Percentiles rank a stretch among this genome's conserved stretches.
Conservation (phyloP, 768 basidiomycete species). For the Lentinula detonsa region DNA sequence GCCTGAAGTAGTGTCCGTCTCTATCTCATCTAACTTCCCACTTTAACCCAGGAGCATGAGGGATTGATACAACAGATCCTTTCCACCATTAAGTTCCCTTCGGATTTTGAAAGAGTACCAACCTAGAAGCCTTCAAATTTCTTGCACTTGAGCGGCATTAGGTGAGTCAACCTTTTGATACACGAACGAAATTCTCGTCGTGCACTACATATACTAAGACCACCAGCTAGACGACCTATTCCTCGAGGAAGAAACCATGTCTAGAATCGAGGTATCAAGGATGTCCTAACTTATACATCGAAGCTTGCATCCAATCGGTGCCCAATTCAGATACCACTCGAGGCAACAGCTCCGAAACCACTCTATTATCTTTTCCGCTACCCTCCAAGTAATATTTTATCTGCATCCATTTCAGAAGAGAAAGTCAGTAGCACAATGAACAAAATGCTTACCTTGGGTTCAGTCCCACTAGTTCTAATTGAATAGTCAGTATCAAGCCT, state of each 20-base stretch:
- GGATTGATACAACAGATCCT: too few relatives aligned
- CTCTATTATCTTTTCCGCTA: conserved; percentile 42
- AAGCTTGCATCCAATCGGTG: conserved; percentile 63
- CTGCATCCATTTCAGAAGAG: conserved; percentile 20
- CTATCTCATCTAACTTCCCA: too few relatives aligned
- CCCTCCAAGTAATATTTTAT: conserved; percentile 92
- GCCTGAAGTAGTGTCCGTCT: too few relatives aligned
- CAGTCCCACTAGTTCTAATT: conserved; percentile 79
- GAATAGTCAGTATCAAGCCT: neutral
- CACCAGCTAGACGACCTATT: neutral
- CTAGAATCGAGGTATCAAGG: conserved; percentile 15
- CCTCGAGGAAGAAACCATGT: neutral
- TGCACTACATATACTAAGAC: too few relatives aligned
- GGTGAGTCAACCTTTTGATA: too few relatives aligned
- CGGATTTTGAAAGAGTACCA: too few relatives aligned
- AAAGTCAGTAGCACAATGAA: neutral
- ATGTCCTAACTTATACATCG: conserved; percentile 38
- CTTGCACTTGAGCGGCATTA: too few relatives aligned
- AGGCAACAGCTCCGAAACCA: conserved; percentile 44
- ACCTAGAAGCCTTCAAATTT: too few relatives aligned
- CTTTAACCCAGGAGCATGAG: too few relatives aligned
- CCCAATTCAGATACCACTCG: conserved; percentile 56
- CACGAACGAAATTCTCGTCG: too few relatives aligned
- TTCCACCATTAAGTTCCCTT: too few relatives aligned
- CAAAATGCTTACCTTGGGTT: conserved; percentile 61